Evolutionary conservation across 208 protist species (phyloP).

Genomic region (Leptomonas seymouri): DNA sequence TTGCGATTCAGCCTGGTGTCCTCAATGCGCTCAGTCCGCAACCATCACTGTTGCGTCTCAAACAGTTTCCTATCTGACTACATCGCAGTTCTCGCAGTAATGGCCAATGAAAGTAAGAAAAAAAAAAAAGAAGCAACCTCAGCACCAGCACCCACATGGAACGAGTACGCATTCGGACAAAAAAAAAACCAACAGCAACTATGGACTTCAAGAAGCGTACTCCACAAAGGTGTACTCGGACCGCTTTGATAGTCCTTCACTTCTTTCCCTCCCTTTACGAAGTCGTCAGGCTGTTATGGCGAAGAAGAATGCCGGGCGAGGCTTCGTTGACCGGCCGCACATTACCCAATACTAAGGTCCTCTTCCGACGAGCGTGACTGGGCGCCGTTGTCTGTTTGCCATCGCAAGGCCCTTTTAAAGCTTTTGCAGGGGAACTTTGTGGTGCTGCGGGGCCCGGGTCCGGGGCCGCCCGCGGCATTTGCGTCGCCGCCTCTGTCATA

Average conservation of each 20-base stretch:
- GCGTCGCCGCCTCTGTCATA: background rate
- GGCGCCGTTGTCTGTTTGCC: background rate
- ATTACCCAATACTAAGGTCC: constrained; percentile 23
- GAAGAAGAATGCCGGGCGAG: constrained; percentile 38
- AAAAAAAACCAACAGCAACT: background rate
- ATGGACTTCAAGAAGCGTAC: no score
- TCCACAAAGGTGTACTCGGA: background rate
- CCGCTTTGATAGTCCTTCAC: background rate
- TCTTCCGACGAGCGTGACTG: background rate
- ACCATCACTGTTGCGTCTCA: no score
- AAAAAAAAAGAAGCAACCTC: background rate
- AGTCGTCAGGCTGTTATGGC: background rate
- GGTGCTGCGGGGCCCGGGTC: background rate
- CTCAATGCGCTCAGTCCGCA: no score
- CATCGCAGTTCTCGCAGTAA: no score
- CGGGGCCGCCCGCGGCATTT: background rate
- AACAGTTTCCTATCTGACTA: no score
- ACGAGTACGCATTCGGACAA: background rate
- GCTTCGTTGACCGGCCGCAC: constrained; percentile 43
- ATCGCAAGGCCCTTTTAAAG: background rate
- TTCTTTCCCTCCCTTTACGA: background rate
- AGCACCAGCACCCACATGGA: background rate
- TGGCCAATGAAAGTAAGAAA: background rate
- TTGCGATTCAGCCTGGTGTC: no score
- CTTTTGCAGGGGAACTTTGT: background rate